Evolutionary conservation across 495 filamentous ascomycete genomes (phyloP), one percentile per base, ranked within the genome.

Genomic region (Clavariopsis aquatica): DNA sequence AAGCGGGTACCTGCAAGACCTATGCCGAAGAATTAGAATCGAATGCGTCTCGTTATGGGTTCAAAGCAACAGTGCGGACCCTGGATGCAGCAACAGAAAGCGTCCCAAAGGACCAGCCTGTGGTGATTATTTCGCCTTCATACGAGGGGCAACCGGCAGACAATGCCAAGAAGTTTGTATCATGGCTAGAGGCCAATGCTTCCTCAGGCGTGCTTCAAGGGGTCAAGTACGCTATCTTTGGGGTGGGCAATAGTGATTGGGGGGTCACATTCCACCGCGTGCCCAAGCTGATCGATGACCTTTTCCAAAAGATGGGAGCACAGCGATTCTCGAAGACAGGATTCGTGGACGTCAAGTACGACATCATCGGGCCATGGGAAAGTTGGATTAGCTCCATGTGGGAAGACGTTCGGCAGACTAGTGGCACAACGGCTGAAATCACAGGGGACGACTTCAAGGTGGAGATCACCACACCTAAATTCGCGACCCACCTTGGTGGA

Each of bases 361-460:
- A 62, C 34, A 57, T 67, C 41, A 55, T 67, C 29, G 64, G 60
- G 3, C 60, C 60, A 36, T 63, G 65, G 65, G 65, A 68, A 45
- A 49, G 64, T 13, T 64, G 49, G 54, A 31, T 15, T 13, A 29
- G 54, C 17, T 15, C 20, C 19, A 46, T 66, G 56, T 66, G 63
- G 63, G 20, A 47, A 22, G 56, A 31, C 29, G 54, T 65, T 29
- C 45, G 62, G 10, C 26, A 53, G 22, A 17, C 22, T 15, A 52
- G 34, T 15, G 62, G 62, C 0, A 52, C 46, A 7, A 59, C 45
- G 2, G 22, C 22, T 19, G 54, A 58, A 47, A 26, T 65, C 23
- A 9, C 19, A 10, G 15, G 15, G 8, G 38, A 46, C n/a, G 45
- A 52, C 1, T 55, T 60, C 26, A 45, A 60, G 55, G 56, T 49